Conservation (phyloP, 2,329 filamentous ascomycete species). For the Rhynchosporium graminicola region DNA sequence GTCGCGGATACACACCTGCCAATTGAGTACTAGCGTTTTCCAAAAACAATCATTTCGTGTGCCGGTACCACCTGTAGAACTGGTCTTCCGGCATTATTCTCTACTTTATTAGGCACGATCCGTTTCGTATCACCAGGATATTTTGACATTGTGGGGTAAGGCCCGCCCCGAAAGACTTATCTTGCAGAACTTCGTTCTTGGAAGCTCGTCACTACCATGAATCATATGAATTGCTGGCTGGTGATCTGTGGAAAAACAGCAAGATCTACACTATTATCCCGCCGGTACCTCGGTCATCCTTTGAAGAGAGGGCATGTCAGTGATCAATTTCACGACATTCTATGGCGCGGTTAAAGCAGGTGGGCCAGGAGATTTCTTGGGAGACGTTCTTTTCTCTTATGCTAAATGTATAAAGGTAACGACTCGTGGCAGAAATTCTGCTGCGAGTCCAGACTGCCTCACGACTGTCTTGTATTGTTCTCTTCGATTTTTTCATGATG, state of each 20-base stretch:
- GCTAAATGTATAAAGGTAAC: constrained; percentile 5
- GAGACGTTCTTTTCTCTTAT: background rate
- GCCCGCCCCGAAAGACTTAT: background rate
- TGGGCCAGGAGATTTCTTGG: background rate
- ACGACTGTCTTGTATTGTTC: background rate
- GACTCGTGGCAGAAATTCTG: background rate
- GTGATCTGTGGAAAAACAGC: background rate
- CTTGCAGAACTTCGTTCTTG: constrained; percentile 4
- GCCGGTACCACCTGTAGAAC: background rate
- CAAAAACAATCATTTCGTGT: background rate
- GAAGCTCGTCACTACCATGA: constrained; percentile 4
- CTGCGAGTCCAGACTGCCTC: background rate
- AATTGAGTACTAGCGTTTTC: background rate
- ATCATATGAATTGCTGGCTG: background rate
- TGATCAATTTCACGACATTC: background rate
- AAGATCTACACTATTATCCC: background rate
- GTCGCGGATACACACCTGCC: constrained; percentile 14
- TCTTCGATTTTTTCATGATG: constrained; percentile 19
- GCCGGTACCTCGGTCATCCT: background rate
- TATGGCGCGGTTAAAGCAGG: constrained; percentile 11
- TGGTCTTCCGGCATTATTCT: background rate
- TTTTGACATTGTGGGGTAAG: constrained; percentile 8
- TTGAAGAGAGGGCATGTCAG: constrained; percentile 1
- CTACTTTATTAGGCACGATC: constrained; percentile 5
- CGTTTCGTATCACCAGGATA: background rate